A percentile compares a stretch with the other conserved stretches of the same genome.
Conservation (phyloP, 306 rosid genomes). For the Medicago arabica region DNA sequence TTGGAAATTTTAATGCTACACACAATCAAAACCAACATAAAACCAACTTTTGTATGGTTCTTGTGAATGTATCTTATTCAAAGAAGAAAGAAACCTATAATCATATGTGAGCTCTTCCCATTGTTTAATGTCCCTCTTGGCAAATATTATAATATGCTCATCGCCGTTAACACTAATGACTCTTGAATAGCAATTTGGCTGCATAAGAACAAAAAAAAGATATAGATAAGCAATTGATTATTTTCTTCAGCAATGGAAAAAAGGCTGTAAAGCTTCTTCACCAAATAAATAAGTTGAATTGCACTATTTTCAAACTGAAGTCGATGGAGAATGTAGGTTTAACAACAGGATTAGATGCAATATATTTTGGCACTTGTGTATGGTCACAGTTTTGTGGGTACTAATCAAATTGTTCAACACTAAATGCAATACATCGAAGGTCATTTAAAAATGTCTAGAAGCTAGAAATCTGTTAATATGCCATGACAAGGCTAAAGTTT, state of each 20-base stretch:
- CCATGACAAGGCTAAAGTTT: slow-evolving; percentile 8
- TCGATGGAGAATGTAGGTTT: slow-evolving; percentile 24
- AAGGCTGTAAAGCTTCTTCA: background rate
- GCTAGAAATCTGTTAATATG: background rate
- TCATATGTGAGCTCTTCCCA: slow-evolving; percentile 99
- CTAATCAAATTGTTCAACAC: slow-evolving; percentile 9
- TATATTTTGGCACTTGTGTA: slow-evolving; percentile 21
- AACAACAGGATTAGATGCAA: slow-evolving; percentile 20
- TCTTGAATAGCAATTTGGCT: slow-evolving; percentile 99
- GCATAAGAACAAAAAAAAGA: slow-evolving; percentile 53
- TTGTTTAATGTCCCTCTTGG: slow-evolving; percentile 93
- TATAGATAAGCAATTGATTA: slow-evolving; percentile 34
- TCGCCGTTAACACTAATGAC: slow-evolving; percentile 87
- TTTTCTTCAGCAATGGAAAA: slow-evolving; percentile 24
- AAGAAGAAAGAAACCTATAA: slow-evolving; percentile 70
- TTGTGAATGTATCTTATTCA: slow-evolving; percentile 6
- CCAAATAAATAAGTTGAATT: slow-evolving; percentile 11
- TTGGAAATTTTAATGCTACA: slow-evolving; percentile 22
- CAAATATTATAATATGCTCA: slow-evolving; percentile 95
- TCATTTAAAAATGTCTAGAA: slow-evolving; percentile 22
- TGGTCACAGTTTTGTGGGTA: slow-evolving; percentile 6
- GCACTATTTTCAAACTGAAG: slow-evolving; percentile 31
- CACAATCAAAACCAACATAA: slow-evolving; percentile 41
- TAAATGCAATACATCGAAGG: slow-evolving; percentile 16
- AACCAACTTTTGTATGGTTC: slow-evolving; percentile 23